Conservation (phyloP, 108 stramenopile genomes). For the Aurantiochytrium sp. region DNA sequence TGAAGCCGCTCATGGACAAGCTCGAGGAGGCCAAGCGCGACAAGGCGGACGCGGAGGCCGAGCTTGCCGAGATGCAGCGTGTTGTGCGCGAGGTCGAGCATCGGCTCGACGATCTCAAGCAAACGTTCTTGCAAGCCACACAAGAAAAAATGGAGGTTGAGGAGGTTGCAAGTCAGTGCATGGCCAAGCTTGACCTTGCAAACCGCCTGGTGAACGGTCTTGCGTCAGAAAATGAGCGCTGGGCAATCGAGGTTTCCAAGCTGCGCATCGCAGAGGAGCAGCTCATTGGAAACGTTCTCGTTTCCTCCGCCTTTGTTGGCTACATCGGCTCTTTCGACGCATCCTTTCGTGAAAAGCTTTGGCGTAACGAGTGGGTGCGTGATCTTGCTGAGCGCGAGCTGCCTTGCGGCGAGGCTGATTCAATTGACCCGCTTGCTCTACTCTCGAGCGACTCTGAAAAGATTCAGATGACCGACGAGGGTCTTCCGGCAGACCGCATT, state of each 20-base stretch:
- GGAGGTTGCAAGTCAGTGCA: constrained; percentile 62
- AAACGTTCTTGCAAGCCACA: constrained; percentile 57
- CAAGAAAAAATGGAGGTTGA: constrained; percentile 71
- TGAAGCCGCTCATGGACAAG: constrained; percentile 78
- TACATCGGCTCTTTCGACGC: constrained; percentile 84
- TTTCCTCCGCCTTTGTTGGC: constrained; percentile 78
- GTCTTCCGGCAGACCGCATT: constrained; percentile 77
- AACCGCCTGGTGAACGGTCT: constrained; percentile 73
- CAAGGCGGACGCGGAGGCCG: constrained; percentile 47
- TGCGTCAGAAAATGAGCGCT: constrained; percentile 72
- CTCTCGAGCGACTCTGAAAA: constrained; percentile 70
- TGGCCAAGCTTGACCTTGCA: constrained; percentile 61
- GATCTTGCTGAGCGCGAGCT: constrained; percentile 62
- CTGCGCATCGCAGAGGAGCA: constrained; percentile 56
- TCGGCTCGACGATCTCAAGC: constrained; percentile 44
- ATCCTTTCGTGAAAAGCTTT: constrained; percentile 59
- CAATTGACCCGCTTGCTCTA: constrained; percentile 65
- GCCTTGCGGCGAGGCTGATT: constrained; percentile 55
- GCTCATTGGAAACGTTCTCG: constrained; percentile 77
- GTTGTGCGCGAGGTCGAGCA: constrained; percentile 53
- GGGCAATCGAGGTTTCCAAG: constrained; percentile 69
- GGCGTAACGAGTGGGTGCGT: constrained; percentile 62
- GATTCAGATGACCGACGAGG: constrained; percentile 71
- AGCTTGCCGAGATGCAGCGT: constrained; percentile 60
- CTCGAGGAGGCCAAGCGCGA: constrained; percentile 62